phyloP scores from a whole-genome alignment of 441 rosid species.

The Rhodomyrtus psidioides region DNA sequence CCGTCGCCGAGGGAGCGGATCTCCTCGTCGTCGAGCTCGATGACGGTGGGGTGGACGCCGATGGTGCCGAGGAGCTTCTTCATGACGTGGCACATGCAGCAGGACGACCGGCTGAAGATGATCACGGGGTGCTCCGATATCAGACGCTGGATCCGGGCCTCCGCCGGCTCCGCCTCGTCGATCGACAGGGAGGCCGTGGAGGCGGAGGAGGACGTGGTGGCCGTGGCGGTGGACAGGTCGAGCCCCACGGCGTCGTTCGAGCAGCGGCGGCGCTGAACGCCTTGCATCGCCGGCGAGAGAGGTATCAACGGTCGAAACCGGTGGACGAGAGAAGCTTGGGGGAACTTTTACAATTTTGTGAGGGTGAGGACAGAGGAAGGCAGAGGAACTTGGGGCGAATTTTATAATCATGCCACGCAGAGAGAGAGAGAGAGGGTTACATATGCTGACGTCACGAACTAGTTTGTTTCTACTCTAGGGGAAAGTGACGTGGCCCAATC shows the following conservation, averaged over 20 bases:
- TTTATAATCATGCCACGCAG: not conserved
- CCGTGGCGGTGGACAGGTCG: slow-evolving; percentile 23
- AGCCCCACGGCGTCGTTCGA: slow-evolving; percentile 31
- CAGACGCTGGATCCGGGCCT: slow-evolving; percentile 64
- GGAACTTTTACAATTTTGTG: not conserved
- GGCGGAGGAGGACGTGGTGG: slow-evolving; percentile 17
- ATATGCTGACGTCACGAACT: not conserved
- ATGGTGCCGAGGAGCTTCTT: slow-evolving; percentile 59
- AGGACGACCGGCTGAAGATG: slow-evolving; percentile 73
- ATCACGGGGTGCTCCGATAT: slow-evolving; percentile 84
- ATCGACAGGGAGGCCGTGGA: slow-evolving; percentile 38
- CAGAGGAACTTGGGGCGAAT: not conserved
- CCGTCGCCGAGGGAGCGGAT: slow-evolving; percentile 43
- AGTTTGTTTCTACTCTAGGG: not conserved
- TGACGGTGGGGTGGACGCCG: slow-evolving; percentile 88
- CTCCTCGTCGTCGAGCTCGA: slow-evolving; percentile 89
- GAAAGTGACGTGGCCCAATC: not conserved
- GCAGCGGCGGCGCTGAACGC: slow-evolving; percentile 30
- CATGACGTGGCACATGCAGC: slow-evolving; percentile 98
- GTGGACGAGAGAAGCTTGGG: not conserved
- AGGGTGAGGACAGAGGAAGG: not conserved
- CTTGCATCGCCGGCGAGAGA: slow-evolving; percentile 47
- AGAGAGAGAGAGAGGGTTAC: not conserved
- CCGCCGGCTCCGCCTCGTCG: slow-evolving; percentile 66
- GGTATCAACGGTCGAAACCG: slow-evolving; percentile 5